Evolutionary conservation across 768 basidiomycete species (phyloP).

Genomic region (Obba rivulosa): DNA sequence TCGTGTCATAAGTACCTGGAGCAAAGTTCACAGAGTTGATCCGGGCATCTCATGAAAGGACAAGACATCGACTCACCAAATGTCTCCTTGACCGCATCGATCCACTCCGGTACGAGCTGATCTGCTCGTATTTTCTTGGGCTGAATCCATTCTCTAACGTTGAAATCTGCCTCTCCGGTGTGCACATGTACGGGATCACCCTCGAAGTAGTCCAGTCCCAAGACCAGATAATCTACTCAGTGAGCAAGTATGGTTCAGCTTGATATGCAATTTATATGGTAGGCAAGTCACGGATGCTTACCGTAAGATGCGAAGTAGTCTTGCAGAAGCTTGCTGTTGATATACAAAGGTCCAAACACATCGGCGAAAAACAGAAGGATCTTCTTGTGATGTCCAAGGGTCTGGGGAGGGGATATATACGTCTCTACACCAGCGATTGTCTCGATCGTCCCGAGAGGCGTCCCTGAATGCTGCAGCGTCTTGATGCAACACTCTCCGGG

Average conservation of each 20-base stretch:
- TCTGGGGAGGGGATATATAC: slow-evolving; percentile 47
- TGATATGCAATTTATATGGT: neutral
- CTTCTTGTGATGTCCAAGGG: slow-evolving; percentile 22
- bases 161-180: slow-evolving; percentile 21
- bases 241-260: too few relatives aligned
- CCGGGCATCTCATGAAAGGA: too few relatives aligned
- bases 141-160: neutral
- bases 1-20: slow-evolving; percentile 17
- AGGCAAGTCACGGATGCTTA: slow-evolving; percentile 25
- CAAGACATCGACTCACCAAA: slow-evolving; percentile 44
- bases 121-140: slow-evolving; percentile 26
- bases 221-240: slow-evolving; percentile 45
- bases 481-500: slow-evolving; percentile 47
- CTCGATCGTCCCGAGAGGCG: slow-evolving; percentile 36
- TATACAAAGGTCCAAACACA: slow-evolving; percentile 52
- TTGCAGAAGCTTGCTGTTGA: slow-evolving; percentile 55
- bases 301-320: slow-evolving; percentile 61
- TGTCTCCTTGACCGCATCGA: slow-evolving; percentile 40
- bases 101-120: slow-evolving; percentile 43
- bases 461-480: slow-evolving; percentile 47
- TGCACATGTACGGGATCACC: slow-evolving; percentile 45
- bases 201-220: slow-evolving; percentile 61
- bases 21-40: too few relatives aligned
- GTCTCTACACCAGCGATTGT: slow-evolving; percentile 42
- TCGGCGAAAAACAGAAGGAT: slow-evolving; percentile 57